Evolutionary conservation across 2,329 filamentous ascomycete species (phyloP).

Genomic region (Diplodia sapinea): DNA sequence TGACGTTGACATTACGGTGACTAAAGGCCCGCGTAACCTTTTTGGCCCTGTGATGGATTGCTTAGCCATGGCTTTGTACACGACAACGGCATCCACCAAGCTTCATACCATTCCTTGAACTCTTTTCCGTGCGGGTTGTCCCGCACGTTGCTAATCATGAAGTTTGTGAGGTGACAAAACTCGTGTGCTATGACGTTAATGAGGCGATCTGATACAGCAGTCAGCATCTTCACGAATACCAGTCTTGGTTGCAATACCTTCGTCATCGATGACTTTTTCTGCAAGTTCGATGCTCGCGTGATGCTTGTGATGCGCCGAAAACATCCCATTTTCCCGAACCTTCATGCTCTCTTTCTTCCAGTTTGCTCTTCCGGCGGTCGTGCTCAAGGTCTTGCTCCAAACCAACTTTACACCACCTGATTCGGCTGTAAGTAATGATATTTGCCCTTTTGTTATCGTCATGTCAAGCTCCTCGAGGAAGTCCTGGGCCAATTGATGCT

Average conservation of each 20-base stretch:
- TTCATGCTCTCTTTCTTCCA: conserved; percentile 55
- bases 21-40: conserved; percentile 55
- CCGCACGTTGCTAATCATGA: conserved; percentile 79
- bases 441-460: conserved; percentile 65
- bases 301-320: conserved; percentile 55
- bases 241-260: conserved; percentile 10
- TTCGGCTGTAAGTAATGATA: conserved; percentile 62
- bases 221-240: background rate
- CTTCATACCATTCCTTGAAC: conserved; percentile 73
- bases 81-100: conserved; percentile 33
- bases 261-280: conserved; percentile 81
- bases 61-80: conserved; percentile 33
- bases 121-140: conserved; percentile 81
- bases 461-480: conserved; percentile 75
- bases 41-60: conserved; percentile 50
- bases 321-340: conserved; percentile 37
- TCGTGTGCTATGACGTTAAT: conserved; percentile 95
- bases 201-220: conserved; percentile 61
- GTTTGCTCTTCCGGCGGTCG: conserved; percentile 70
- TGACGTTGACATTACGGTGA: conserved; percentile 76
- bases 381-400: conserved; percentile 80
- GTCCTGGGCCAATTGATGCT: conserved; percentile 65
- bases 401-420: conserved; percentile 74
- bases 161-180: conserved; percentile 92
- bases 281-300: conserved; percentile 84